Conservation (phyloP, 225 moss, liverwort and hornwort species). For the Takakia lepidozioides region DNA sequence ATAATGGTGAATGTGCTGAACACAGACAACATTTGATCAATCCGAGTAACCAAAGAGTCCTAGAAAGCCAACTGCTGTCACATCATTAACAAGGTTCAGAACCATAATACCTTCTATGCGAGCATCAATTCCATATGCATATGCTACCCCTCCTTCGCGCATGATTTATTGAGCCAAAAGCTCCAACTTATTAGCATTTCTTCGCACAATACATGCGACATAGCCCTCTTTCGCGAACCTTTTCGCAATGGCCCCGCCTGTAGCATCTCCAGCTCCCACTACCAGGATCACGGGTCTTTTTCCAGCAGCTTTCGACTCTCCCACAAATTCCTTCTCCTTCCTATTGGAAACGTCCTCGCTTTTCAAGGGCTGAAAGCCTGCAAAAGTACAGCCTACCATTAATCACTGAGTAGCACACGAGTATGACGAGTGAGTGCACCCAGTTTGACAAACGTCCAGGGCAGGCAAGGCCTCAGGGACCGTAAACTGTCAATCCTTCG, state of each 20-base stretch:
- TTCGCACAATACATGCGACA: slow-evolving; percentile 60
- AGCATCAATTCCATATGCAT: slow-evolving; percentile 60
- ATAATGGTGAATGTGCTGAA: no score
- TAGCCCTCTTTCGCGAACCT: slow-evolving; percentile 56
- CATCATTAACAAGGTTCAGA: not conserved
- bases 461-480: no score
- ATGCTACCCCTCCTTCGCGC: slow-evolving; percentile 44
- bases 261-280: slow-evolving; percentile 66
- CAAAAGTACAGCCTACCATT: no score
- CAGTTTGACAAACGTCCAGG: no score
- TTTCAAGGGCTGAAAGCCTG: no score
- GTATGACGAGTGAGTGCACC: no score
- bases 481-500: no score
- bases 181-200: slow-evolving; percentile 46
- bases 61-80: no score
- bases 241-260: slow-evolving; percentile 59
- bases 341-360: slow-evolving; percentile 9
- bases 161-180: slow-evolving; percentile 33
- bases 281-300: slow-evolving; percentile 45
- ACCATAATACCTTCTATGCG: slow-evolving; percentile 43
- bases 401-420: no score
- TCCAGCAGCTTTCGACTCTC: slow-evolving; percentile 2
- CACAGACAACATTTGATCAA: no score
- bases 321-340: slow-evolving; percentile 1
- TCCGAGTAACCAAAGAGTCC: no score